Base-by-base conservation (phyloP, 768 basidiomycete species). In the Podaxis carcinomalis region DNA sequence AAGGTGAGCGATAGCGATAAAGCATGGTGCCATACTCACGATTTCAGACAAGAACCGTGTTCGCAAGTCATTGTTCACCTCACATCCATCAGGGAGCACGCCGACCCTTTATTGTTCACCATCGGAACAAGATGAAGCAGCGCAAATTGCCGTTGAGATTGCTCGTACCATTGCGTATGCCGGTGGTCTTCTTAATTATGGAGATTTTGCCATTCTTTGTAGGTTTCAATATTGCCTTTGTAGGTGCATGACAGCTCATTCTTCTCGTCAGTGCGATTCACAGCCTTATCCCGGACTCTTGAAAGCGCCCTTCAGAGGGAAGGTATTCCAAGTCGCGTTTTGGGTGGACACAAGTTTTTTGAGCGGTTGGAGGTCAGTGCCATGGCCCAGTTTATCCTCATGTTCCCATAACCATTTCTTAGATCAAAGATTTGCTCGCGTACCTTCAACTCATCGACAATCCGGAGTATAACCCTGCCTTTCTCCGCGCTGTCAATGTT, bases 391-490 rank as follows among this genome's bases (percentile, higher is more conserved):
- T 10, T 36, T 63, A 23, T 21, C 19, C 44, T 40, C 19, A 32
- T 57, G 27, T 28, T 19, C 37, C 52, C 32, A 39, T 10, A 3
- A 16, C 21, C 7, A 25, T 53, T 35, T 46, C 46, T 5, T 63
- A 90, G 87, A 82, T 95, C 68, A 93, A 93, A 74, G 90, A 93
- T 71, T 58, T 93, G 10, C 74, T 94, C 28, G 87, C 89, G 1
- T 95, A 95, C 68, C 77, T 95, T 2, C 93, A 94, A 68, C 76
- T 95, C 3, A 77, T 89, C 1, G 92, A 93, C 65, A 94, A 94
- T 67, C 84, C 87, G 0, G 68, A 72, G 4, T 86, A 81, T 62
- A 72, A 78, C 46, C 88, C 90, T 2, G 90, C 90, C 0, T 88
- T 93, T 63, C 68, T 75, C 7, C 83, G 90, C n/a, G 83, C 86